A percentile compares a stretch with the other conserved stretches of the same genome.
These are phyloP conservation scores for Xylaria castorea DNA, from an alignment of 495 filamentous ascomycete species.

Conservation along the genomic window DNA sequence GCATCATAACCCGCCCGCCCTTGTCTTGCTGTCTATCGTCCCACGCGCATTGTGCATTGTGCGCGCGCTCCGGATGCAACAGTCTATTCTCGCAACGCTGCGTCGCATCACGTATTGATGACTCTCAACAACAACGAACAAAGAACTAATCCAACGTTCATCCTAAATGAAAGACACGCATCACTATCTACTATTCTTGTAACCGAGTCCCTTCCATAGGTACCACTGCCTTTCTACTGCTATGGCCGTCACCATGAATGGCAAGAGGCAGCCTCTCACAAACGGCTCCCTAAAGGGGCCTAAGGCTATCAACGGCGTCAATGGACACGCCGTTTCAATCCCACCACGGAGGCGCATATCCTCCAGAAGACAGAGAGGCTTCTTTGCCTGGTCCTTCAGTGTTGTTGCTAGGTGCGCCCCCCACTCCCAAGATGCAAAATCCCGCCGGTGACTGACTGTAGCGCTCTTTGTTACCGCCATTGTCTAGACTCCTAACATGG, in stretches of 20 bases:
- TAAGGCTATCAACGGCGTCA: conserved; percentile 31
- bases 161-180: not conserved
- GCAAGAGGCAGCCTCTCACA: conserved; percentile 26
- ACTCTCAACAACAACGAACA: not conserved
- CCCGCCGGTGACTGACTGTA: not conserved
- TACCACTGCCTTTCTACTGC: not conserved
- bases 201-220: not conserved
- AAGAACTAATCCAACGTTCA: not conserved
- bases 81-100: not conserved
- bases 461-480: conserved; percentile 3
- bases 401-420: conserved; percentile 66
- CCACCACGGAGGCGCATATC: conserved; percentile 31
- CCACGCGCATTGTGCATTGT: conserved; percentile 19
- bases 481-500: conserved; percentile 77
- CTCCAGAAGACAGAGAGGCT: conserved; percentile 41
- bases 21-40: conserved; percentile 1
- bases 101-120: not conserved
- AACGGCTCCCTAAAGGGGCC: conserved; percentile 45
- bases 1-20: not conserved
- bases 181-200: not conserved
- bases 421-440: not conserved
- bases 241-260: conserved; percentile 37
- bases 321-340: conserved; percentile 28
- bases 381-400: conserved; percentile 60
- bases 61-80: conserved; percentile 24